Evolutionary conservation across 768 basidiomycete genomes (phyloP).

Genomic region (Boletus rubescentipes): DNA sequence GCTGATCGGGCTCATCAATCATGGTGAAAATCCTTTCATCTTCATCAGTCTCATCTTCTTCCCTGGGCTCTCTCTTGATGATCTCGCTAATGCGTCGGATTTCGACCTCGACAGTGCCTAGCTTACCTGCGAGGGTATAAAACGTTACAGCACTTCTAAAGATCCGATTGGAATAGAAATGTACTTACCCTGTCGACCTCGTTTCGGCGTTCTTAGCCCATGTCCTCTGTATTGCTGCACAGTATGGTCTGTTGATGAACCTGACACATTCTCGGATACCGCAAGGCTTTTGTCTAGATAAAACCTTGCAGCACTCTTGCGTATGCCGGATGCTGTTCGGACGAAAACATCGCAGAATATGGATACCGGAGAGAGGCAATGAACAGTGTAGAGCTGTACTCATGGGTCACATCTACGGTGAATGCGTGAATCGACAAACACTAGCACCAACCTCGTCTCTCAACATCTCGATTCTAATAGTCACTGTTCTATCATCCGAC

Average conservation of each 20-base stretch:
- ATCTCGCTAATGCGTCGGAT: constrained; percentile 16
- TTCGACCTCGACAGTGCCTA: constrained; percentile 13
- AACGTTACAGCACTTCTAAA: background rate
- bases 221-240: background rate
- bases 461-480: constrained; percentile 7
- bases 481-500: constrained; percentile 6
- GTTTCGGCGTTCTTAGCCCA: constrained; percentile 15
- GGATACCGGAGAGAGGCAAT: constrained; percentile 16
- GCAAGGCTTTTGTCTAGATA: constrained; percentile 7
- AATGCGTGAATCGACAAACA: background rate
- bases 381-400: constrained; percentile 13
- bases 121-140: constrained; percentile 1
- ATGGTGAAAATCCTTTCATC: constrained; percentile 6
- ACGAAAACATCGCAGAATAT: constrained; percentile 19
- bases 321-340: background rate
- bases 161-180: background rate
- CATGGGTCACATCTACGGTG: background rate
- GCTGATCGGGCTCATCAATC: constrained; percentile 10
- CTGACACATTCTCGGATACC: background rate
- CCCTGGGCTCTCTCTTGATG: background rate
- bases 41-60: background rate
- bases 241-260: constrained; percentile 6
- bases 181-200: background rate
- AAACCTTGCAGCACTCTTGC: constrained; percentile 15
- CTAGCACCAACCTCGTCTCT: constrained; percentile 11